A percentile compares a stretch with the other conserved stretches of the same genome.
phyloP scores from a whole-genome alignment of 2,329 filamentous ascomycete species.

The Fusarium pseudonygamai region DNA sequence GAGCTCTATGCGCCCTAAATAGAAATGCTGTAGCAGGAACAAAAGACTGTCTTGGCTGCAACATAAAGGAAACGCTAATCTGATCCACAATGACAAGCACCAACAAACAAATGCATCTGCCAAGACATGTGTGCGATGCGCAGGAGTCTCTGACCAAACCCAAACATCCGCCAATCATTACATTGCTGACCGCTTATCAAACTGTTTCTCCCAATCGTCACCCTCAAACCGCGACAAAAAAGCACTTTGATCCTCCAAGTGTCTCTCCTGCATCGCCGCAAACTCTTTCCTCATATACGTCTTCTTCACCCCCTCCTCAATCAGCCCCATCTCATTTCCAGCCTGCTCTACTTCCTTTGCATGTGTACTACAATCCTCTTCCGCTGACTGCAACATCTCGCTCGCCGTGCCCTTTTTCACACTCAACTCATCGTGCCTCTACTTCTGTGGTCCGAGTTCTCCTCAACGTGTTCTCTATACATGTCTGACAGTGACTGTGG shows the following conservation, averaged over 20 bases:
- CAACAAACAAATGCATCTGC: background rate
- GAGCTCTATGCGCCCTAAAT: rapidly evolving
- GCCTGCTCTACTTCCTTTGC: no score
- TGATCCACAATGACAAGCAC: background rate
- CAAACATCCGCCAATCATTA: background rate
- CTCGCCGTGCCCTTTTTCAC: no score
- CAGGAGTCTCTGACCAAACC: background rate
- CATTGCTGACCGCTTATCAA: rapidly evolving
- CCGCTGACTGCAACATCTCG: no score
- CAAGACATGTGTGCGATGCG: background rate
- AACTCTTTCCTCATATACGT: background rate
- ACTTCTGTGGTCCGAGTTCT: no score
- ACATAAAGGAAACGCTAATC: background rate
- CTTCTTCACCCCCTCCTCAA: background rate
- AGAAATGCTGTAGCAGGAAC: rapidly evolving
- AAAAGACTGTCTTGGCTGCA: background rate
- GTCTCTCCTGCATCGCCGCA: background rate
- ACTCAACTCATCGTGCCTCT: no score
- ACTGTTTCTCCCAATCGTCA: rapidly evolving
- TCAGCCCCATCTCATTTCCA: no score
- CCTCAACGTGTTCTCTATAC: no score
- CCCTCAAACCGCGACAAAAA: background rate
- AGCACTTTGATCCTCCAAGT: background rate
- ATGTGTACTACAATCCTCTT: no score
- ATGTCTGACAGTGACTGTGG: no score